Evolutionary conservation across 2,329 filamentous ascomycete species (phyloP), one percentile per base, ranked within the genome.

Genomic region (Fusarium subglutinans): DNA sequence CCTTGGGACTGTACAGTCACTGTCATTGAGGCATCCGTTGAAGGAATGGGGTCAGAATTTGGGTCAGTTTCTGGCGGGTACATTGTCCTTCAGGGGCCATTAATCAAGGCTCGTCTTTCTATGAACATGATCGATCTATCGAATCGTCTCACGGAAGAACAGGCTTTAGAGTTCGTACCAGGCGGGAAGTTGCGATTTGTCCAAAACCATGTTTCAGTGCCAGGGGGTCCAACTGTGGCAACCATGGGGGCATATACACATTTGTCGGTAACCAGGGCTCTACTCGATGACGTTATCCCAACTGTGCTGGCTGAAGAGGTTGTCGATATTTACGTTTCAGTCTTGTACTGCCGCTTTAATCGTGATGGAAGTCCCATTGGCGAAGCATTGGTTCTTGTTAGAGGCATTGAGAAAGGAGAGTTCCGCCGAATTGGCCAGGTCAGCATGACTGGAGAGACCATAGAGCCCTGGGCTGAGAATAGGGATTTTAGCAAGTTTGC

Each of bases 111-210:
- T 20, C 62, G 71, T 11, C 71, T 74, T 43, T 55, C 55, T 11
- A 24, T 72, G n/a, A 33, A 56, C 15, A 53, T 63, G 41, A 47
- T 68, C 53, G 71, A 73, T 20, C 62, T 74, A 18, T 58, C 71
- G 3, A 58, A 35, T 28, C 62, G 41, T 7, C 64, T 73, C 22
- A 73, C 71, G 9, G 47, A 50, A 33, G 50, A 71, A 20, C 71
- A 74, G 38, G 71, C 71, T 48, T 63, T 63, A 43, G 66, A 73
- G 48, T 73, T 74, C 50, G 54, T 73, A 18, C 67, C 71, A 55
- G 71, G 71, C 6, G 71, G 71, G 3, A 71, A 40, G 20, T 37
- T 73, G 28, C 62, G 71, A 28, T 74, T 63, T 50, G 58, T 72
- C 14, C 26, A 33, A 20, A 74, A 68, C n/a, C 37, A 26, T 20